phyloP scores from a whole-genome alignment of 176 grass and related monocot species.

The Triticum urartu region DNA sequence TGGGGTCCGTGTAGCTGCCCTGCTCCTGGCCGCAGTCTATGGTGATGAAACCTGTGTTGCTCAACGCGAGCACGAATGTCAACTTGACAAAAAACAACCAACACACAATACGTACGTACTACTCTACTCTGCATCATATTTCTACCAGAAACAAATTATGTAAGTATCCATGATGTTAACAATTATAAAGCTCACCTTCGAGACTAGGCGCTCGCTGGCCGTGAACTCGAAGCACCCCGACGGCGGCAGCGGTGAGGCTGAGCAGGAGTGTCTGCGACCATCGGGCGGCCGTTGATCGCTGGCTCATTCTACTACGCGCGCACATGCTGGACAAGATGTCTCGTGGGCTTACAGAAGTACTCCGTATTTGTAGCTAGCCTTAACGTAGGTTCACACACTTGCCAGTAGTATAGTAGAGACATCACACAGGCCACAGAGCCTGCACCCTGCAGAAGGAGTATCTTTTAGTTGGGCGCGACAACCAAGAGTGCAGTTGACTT shows the following conservation, averaged over 20 bases:
- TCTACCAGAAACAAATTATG: too few relatives aligned
- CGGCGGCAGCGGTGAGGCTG: background rate
- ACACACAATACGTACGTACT: background rate
- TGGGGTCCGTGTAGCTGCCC: background rate
- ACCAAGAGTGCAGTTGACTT: background rate
- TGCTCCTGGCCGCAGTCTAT: background rate
- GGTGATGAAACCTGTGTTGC: background rate
- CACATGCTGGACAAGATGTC: background rate
- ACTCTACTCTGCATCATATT: background rate
- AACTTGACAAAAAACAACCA: background rate
- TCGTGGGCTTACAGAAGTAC: too few relatives aligned
- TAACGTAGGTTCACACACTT: background rate
- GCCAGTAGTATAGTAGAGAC: background rate
- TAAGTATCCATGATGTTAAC: background rate
- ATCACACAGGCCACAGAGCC: background rate
- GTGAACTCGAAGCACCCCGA: slow-evolving; percentile 5
- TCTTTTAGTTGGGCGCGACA: background rate
- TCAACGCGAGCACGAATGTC: background rate
- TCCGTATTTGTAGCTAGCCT: too few relatives aligned
- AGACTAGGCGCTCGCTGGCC: slow-evolving; percentile 28
- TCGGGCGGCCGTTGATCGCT: background rate
- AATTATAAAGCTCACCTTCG: slow-evolving; percentile 22
- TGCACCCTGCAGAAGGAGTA: background rate
- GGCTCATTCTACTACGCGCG: background rate
- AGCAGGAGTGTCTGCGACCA: background rate